Conservation (phyloP, 2,329 filamentous ascomycete species). For the Cryphonectria nitschkei region DNA sequence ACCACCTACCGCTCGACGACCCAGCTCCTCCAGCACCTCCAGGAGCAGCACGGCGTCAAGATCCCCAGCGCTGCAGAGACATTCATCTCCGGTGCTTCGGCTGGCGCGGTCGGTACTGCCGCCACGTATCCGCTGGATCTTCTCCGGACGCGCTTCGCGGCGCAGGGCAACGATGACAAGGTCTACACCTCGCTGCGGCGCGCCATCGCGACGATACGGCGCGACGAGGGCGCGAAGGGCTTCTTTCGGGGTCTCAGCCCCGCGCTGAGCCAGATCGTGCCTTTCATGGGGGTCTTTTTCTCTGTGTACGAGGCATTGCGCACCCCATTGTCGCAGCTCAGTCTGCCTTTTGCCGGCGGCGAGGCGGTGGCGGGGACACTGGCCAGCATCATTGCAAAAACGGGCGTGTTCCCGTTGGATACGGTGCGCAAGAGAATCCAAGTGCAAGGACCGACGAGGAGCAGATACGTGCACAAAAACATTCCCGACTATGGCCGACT, state of each 20-base stretch:
- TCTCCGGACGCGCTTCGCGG: slow-evolving; percentile 92
- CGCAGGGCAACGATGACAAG: slow-evolving; percentile 74
- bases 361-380: slow-evolving; percentile 83
- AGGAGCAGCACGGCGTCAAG: slow-evolving; percentile 35
- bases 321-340: slow-evolving; percentile 56
- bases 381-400: slow-evolving; percentile 83
- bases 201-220: slow-evolving; percentile 73
- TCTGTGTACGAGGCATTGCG: slow-evolving; percentile 80
- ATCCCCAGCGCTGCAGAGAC: slow-evolving; percentile 72
- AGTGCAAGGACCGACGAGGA: slow-evolving; percentile 87
- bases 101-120: slow-evolving; percentile 81
- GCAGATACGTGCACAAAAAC: slow-evolving; percentile 78
- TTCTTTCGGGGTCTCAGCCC: slow-evolving; percentile 89
- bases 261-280: slow-evolving; percentile 83
- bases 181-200: slow-evolving; percentile 75
- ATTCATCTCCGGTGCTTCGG: slow-evolving; percentile 81
- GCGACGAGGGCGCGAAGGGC: slow-evolving; percentile 73
- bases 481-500: slow-evolving; percentile 77
- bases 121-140: slow-evolving; percentile 92
- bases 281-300: slow-evolving; percentile 98
- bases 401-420: slow-evolving; percentile 88
- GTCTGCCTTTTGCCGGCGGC: slow-evolving; percentile 72
- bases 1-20: slow-evolving; percentile 80
- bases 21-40: slow-evolving; percentile 61
- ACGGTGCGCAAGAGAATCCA: slow-evolving; percentile 91